phyloP scores from a whole-genome alignment of 176 grass and related monocot species.

The Echinochloa phyllopogon region DNA sequence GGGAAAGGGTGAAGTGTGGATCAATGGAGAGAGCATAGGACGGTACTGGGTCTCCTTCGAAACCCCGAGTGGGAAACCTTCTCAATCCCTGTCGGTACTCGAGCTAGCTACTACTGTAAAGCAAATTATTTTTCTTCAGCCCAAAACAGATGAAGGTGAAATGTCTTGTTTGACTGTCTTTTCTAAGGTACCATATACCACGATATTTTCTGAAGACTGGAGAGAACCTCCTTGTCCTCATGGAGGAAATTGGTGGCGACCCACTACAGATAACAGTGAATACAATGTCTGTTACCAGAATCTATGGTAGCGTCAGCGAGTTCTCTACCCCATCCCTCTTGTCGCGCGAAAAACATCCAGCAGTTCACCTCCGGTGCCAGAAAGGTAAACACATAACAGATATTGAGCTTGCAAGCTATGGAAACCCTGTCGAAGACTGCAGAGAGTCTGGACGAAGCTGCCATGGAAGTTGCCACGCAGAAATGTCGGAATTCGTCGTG shows the following conservation, averaged over 20 bases:
- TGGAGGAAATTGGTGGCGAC: constrained; percentile 72
- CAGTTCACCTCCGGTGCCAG: constrained; percentile 45
- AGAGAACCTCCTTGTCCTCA: constrained; percentile 63
- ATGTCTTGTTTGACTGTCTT: constrained; percentile 7
- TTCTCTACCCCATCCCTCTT: constrained; percentile 23
- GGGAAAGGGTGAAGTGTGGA: constrained; percentile 84
- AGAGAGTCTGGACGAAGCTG: constrained; percentile 21
- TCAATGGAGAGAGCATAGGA: constrained; percentile 79
- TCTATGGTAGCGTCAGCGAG: constrained; percentile 37
- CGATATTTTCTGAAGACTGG: constrained; percentile 55
- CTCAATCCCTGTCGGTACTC: constrained; percentile 66
- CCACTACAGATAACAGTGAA: constrained; percentile 69
- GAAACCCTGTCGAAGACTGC: constrained; percentile 45
- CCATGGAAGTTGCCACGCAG: constrained; percentile 47
- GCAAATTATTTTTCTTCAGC: background rate
- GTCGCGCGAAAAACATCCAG: constrained; percentile 38
- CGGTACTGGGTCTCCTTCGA: constrained; percentile 84
- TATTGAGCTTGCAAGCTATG: constrained; percentile 62
- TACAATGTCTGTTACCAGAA: constrained; percentile 51
- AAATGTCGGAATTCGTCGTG: constrained; percentile 31
- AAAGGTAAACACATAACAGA: constrained; percentile 42
- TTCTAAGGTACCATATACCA: constrained; percentile 77
- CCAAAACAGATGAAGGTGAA: background rate
- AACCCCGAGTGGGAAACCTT: constrained; percentile 55
- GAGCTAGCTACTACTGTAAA: constrained; percentile 1